Conservation (phyloP, 257 asterid genomes). For the Anisodus acutangulus region DNA sequence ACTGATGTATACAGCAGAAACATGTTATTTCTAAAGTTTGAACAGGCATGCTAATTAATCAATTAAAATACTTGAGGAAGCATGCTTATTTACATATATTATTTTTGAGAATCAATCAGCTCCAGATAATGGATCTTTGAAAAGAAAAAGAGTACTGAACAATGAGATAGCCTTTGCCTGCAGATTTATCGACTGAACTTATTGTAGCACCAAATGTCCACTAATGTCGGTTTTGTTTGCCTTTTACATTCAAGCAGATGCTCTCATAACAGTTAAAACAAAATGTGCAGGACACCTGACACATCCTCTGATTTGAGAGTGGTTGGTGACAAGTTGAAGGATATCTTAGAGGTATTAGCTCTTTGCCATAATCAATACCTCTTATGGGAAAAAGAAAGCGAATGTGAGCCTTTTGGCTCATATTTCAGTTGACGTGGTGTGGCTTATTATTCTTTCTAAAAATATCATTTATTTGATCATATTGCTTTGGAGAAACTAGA, state of each 20-base stretch:
- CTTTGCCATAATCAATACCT: not conserved
- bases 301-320: slow-evolving; percentile 58
- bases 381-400: not conserved
- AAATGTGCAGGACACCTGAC: slow-evolving; percentile 67
- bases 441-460: not conserved
- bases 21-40: not conserved
- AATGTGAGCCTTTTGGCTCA: slow-evolving; percentile 4
- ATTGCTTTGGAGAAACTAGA: slow-evolving; percentile 16
- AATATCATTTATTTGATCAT: too few relatives aligned
- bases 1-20: not conserved
- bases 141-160: not conserved
- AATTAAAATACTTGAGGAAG: not conserved
- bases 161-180: not conserved
- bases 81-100: slow-evolving; percentile 2
- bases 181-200: not conserved
- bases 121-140: not conserved
- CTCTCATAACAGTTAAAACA: slow-evolving; percentile 20
- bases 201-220: not conserved
- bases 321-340: slow-evolving; percentile 62
- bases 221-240: not conserved
- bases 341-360: slow-evolving; percentile 51
- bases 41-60: not conserved
- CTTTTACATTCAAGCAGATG: not conserved
- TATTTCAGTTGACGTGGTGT: not conserved
- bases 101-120: not conserved